Percentiles rank a stretch among this genome's conserved stretches.
Conservation (phyloP, 495 filamentous ascomycete species). For the Aspergillus wentii region DNA sequence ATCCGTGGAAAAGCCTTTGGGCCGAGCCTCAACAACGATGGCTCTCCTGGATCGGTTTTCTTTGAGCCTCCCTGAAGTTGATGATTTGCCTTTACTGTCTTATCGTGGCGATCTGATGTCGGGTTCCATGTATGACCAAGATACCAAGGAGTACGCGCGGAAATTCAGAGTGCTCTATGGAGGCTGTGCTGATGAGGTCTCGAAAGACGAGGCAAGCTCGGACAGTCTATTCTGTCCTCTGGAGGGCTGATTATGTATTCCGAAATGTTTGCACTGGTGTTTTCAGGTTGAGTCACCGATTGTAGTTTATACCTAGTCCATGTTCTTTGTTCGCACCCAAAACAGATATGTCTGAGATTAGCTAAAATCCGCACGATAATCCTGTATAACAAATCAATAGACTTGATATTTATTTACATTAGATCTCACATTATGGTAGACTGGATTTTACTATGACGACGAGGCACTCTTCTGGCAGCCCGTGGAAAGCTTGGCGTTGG, state of each 20-base stretch:
- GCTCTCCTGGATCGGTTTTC: slow-evolving; percentile 29
- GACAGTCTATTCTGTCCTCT: slow-evolving; percentile 33
- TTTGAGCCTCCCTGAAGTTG: slow-evolving; percentile 26
- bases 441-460: too few relatives aligned
- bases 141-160: slow-evolving; percentile 23
- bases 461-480: too few relatives aligned
- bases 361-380: too few relatives aligned
- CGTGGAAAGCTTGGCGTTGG: slow-evolving; percentile 14
- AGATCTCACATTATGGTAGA: too few relatives aligned
- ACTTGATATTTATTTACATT: too few relatives aligned
- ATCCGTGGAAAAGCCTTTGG: slow-evolving; percentile 15
- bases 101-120: slow-evolving; percentile 25
- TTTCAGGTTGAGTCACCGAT: too few relatives aligned
- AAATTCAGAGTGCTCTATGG: slow-evolving; percentile 34
- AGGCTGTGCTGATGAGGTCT: slow-evolving; percentile 19
- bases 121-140: slow-evolving; percentile 5
- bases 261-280: too few relatives aligned
- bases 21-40: slow-evolving; percentile 19
- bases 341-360: too few relatives aligned
- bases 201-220: slow-evolving; percentile 9
- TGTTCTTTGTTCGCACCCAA: too few relatives aligned
- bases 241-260: slow-evolving; percentile 3
- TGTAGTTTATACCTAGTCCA: too few relatives aligned
- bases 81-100: slow-evolving; percentile 29
- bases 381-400: too few relatives aligned